Conservation (phyloP, 2,329 filamentous ascomycete genomes). For the Aspergillus ochraceus region DNA sequence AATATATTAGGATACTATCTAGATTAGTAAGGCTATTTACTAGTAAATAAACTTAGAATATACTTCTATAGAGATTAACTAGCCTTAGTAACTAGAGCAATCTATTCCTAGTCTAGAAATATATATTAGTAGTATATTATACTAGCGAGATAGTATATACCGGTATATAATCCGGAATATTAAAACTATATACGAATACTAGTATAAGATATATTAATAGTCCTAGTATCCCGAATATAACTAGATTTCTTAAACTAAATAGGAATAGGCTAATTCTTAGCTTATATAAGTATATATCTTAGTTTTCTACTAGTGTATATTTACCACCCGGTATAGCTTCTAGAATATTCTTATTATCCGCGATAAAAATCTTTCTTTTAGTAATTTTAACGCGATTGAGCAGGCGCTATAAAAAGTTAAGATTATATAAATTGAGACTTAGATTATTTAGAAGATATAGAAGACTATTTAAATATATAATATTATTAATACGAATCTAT, state of each 20-base stretch:
- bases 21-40: too few relatives aligned
- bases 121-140: background rate
- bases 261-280: background rate
- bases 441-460: too few relatives aligned
- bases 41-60: too few relatives aligned
- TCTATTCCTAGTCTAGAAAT: too few relatives aligned
- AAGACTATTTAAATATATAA: background rate
- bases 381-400: background rate
- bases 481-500: background rate
- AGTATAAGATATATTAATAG: background rate
- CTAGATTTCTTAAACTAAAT: background rate
- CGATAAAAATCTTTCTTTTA: background rate
- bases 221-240: background rate
- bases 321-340: background rate
- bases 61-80: too few relatives aligned
- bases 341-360: background rate
- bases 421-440: too few relatives aligned
- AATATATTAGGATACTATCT: too few relatives aligned
- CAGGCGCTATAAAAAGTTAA: background rate
- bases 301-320: background rate
- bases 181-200: background rate
- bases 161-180: background rate
- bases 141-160: background rate
- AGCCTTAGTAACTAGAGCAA: too few relatives aligned
- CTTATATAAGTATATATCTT: background rate